A percentile compares a stretch with the other conserved stretches of the same genome.
Evolutionary conservation across 495 filamentous ascomycete genomes (phyloP).

Genomic region (Durotheca rogersii): DNA sequence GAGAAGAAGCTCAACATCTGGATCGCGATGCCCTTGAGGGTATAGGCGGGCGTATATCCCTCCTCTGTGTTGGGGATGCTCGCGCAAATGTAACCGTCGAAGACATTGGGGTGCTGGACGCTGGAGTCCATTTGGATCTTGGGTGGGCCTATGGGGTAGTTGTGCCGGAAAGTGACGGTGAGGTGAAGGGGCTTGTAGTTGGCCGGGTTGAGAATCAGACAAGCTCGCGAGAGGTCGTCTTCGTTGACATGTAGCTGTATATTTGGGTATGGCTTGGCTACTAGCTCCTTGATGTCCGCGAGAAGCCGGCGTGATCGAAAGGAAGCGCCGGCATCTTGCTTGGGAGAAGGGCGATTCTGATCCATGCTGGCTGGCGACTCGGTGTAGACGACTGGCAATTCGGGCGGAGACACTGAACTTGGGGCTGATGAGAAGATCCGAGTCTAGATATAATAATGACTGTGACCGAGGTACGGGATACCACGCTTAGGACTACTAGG

Average conservation of each 20-base stretch:
- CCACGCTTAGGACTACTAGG: too few relatives aligned
- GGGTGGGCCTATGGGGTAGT: conserved; percentile 50
- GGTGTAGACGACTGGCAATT: too few relatives aligned
- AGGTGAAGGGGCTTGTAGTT: conserved; percentile 40
- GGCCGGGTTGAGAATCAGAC: conserved; percentile 43
- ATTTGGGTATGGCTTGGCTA: conserved; percentile 49
- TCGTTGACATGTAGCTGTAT: conserved; percentile 41
- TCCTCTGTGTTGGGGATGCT: conserved; percentile 45
- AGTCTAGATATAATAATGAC: too few relatives aligned
- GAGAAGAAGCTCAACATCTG: conserved; percentile 63
- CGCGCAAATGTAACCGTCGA: conserved; percentile 50
- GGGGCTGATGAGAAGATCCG: too few relatives aligned
- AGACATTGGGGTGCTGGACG: conserved; percentile 57
- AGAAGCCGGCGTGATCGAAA: conserved; percentile 36
- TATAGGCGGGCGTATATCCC: conserved; percentile 53
- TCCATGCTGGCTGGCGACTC: too few relatives aligned
- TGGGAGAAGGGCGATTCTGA: background rate
- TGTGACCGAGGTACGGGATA: too few relatives aligned
- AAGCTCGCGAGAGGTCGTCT: conserved; percentile 38
- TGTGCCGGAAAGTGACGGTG: conserved; percentile 25
- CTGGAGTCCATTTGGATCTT: conserved; percentile 48
- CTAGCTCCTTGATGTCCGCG: conserved; percentile 50
- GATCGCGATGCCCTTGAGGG: conserved; percentile 51
- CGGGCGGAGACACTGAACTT: too few relatives aligned
- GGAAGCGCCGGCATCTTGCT: conserved; percentile 10